Conservation (phyloP, 495 filamentous ascomycete genomes). For the Trichocladium uniseriatum region DNA sequence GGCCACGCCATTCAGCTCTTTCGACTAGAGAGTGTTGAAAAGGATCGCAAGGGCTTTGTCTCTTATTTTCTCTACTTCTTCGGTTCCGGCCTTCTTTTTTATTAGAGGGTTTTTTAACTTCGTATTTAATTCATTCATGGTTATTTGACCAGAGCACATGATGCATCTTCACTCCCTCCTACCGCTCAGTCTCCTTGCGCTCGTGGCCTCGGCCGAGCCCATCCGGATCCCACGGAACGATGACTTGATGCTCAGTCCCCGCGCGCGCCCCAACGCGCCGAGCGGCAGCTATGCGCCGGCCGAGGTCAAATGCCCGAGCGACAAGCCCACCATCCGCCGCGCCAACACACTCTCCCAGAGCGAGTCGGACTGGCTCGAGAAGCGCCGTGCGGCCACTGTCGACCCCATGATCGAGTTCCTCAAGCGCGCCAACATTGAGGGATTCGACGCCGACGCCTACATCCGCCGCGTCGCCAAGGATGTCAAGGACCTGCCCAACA, state of each 20-base stretch:
- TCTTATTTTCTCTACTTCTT: too few species aligned
- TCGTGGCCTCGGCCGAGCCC: slow-evolving; percentile 14
- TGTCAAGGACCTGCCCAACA: slow-evolving; percentile 55
- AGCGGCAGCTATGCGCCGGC: slow-evolving; percentile 48
- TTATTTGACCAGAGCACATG: not conserved
- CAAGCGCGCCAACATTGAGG: slow-evolving; percentile 57
- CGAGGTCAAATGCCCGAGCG: slow-evolving; percentile 41
- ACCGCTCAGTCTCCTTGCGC: slow-evolving; percentile 9
- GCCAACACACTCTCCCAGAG: slow-evolving; percentile 52
- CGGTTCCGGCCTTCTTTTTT: too few species aligned
- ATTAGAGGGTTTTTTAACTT: too few species aligned
- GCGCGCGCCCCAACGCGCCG: slow-evolving; percentile 46
- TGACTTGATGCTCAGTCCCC: slow-evolving; percentile 11
- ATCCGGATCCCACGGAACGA: slow-evolving; percentile 5
- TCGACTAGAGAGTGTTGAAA: too few species aligned
- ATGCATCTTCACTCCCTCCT: slow-evolving; percentile 11
- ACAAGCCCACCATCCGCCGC: slow-evolving; percentile 38
- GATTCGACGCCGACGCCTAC: slow-evolving; percentile 66
- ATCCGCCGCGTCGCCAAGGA: slow-evolving; percentile 45
- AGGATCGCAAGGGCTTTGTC: too few species aligned
- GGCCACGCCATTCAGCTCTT: too few species aligned
- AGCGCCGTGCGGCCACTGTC: slow-evolving; percentile 48
- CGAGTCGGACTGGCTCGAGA: slow-evolving; percentile 57
- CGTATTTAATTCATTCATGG: not conserved
- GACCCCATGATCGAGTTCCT: slow-evolving; percentile 67